A percentile compares a stretch with the other conserved stretches of the same genome.
These are phyloP conservation scores for Pueraria montana DNA, from an alignment of 306 rosid species.

Conservation along the genomic window DNA sequence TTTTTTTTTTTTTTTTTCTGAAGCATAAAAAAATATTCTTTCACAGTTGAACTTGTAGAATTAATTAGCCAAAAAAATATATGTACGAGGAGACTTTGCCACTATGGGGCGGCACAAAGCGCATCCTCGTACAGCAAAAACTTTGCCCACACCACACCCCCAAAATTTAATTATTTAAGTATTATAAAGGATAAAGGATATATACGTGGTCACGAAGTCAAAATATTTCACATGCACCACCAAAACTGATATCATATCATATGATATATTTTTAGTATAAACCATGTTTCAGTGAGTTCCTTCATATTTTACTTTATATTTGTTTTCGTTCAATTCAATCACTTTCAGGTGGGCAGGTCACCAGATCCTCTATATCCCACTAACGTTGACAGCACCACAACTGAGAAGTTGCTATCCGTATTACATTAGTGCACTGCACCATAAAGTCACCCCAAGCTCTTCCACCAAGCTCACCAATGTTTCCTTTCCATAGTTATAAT, in stretches of 20 bases:
- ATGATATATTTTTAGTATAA: conserved; percentile 35
- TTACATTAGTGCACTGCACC: conserved; percentile 35
- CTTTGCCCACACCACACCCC: neutral
- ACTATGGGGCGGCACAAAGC: neutral
- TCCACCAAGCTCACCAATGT: neutral
- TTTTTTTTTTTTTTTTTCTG: no score
- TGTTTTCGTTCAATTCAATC: conserved; percentile 44
- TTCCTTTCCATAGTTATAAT: neutral
- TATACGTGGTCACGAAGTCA: neutral
- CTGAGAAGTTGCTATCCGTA: conserved; percentile 17
- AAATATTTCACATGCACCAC: neutral
- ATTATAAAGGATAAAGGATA: neutral
- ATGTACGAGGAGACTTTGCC: no score
- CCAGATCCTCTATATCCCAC: conserved; percentile 59
- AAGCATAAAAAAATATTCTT: no score
- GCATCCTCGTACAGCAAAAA: conserved; percentile 52
- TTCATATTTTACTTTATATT: neutral
- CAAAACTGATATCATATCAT: conserved; percentile 1
- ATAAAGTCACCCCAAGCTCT: neutral
- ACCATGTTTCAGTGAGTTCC: conserved; percentile 13
- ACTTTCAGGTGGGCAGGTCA: conserved; percentile 52
- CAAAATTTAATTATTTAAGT: neutral
- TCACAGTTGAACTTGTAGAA: no score
- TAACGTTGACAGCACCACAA: conserved; percentile 56
- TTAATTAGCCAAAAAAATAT: no score